Evolutionary conservation across 1,284 basidiomycete species (phyloP).

Genomic region (Puccinia novopanici): DNA sequence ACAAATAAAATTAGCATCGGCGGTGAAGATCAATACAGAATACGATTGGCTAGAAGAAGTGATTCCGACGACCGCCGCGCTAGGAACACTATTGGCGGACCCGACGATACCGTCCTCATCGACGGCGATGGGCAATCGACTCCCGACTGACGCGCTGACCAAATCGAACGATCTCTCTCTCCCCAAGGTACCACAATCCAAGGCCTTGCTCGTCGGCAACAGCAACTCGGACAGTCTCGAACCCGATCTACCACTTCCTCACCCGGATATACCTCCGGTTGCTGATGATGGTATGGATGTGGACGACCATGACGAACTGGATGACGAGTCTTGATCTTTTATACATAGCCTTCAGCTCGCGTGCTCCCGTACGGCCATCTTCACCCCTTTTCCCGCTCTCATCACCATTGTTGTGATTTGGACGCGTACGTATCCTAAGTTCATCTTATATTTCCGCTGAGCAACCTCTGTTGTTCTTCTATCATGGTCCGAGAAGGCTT

Average conservation of each 20-base stretch:
- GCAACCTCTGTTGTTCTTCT: too few relatives aligned
- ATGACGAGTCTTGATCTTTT: conserved; percentile 2
- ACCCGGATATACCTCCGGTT: background rate
- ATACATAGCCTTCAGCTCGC: too few relatives aligned
- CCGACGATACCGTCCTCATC: conserved; percentile 43
- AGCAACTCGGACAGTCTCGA: background rate
- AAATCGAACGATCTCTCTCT: background rate
- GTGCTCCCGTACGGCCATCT: too few relatives aligned
- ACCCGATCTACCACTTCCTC: background rate
- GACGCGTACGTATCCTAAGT: too few relatives aligned
- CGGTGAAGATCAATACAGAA: conserved; percentile 42
- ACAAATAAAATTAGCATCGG: conserved; percentile 1
- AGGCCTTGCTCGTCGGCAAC: background rate
- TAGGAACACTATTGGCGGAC: conserved; percentile 17
- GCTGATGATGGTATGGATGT: conserved; percentile 21
- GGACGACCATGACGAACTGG: conserved; percentile 28
- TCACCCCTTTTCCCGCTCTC: too few relatives aligned
- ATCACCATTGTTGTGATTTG: too few relatives aligned
- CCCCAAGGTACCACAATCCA: background rate
- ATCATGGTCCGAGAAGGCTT: too few relatives aligned
- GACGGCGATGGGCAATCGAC: conserved; percentile 28
- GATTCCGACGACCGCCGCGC: conserved; percentile 23
- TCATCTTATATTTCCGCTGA: too few relatives aligned
- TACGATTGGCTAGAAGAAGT: conserved; percentile 49
- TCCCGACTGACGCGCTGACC: conserved; percentile 4